These are phyloP conservation scores for Fraxinus angustifolia DNA, from an alignment of 305 asterid species.

Conservation along the genomic window DNA sequence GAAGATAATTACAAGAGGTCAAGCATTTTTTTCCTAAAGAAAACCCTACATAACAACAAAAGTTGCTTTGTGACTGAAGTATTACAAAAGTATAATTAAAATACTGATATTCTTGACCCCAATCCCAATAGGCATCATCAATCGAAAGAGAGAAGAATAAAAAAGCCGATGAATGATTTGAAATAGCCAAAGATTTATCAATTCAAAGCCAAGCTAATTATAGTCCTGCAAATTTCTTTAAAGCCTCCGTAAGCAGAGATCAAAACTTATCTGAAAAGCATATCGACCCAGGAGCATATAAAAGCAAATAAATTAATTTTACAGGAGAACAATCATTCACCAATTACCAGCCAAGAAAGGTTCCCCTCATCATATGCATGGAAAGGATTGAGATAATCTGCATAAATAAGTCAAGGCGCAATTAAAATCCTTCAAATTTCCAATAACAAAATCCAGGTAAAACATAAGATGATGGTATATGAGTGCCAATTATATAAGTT, in stretches of 20 bases:
- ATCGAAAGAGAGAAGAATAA: not conserved
- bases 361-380: slow-evolving; percentile 97
- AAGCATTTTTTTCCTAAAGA: not conserved
- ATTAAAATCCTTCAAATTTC: not conserved
- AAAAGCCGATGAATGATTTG: not conserved
- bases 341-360: slow-evolving; percentile 92
- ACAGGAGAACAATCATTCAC: slow-evolving; percentile 1
- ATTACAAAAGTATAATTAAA: not conserved
- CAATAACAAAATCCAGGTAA: not conserved
- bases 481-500: not conserved
- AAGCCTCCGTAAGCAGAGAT: not conserved
- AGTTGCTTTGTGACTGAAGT: not conserved
- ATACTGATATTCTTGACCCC: not conserved
- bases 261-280: not conserved
- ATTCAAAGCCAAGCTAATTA: not conserved
- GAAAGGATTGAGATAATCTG: slow-evolving; percentile 89
- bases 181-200: not conserved
- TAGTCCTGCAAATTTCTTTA: not conserved
- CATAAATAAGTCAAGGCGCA: slow-evolving; percentile 3
- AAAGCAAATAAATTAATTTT: not conserved
- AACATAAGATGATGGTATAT: not conserved
- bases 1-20: not conserved
- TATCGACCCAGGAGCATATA: not conserved
- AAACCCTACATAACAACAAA: not conserved
- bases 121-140: not conserved